Base-by-base conservation (phyloP, 2,329 filamentous ascomycete genomes). In the Fusarium irregulare region DNA sequence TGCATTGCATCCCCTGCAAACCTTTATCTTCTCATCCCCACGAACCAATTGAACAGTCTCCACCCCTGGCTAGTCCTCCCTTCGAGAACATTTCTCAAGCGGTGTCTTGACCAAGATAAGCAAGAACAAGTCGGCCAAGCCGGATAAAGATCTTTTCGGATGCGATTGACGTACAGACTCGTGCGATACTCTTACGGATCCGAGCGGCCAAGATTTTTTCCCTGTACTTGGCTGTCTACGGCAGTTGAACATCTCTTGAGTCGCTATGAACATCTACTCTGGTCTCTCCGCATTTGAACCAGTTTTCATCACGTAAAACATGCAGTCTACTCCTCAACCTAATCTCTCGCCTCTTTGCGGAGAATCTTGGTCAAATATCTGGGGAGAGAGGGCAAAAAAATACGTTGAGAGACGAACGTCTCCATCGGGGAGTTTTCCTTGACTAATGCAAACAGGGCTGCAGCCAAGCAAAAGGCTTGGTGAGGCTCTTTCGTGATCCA, bases 281-380 rank as follows among this genome's bases (percentile, higher is more conserved):
- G 28, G 28, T 42, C 44, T 46, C 66, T 69, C 66, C 66, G 66
- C 66, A 70, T 70, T 69, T 62, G 23, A 8, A 12, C 21, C 16
- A 20, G 42, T 67, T 70, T 25, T 30, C 28, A 30, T 30, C 28
- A 70, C 66, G 66, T 70, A 70, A 70, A 55, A 56, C 37, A 18
- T 25, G 50, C 60, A 48, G 57, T 37, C 61, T 53, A 54, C 66
- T 70, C 66, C 66, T 70, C 66, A 70, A 70, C 66, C 25, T 66
- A 70, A 70, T 70, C 66, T 70, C 51, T 69, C 34, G n/a, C 49
- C 44, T 53, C 49, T 70, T 56, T 69, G 66, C 66, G 66, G 66
- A 70, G 66, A 70, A 70, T 67, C 66, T 67, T 30, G 57, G 8
- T 8, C 20, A 37, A 40, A 23, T 51, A 34, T 53, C 49, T 53